A percentile compares a stretch with the other conserved stretches of the same genome.
Conservation (phyloP, 352 stramenopile species). For the Phytophthora pluvialis region DNA sequence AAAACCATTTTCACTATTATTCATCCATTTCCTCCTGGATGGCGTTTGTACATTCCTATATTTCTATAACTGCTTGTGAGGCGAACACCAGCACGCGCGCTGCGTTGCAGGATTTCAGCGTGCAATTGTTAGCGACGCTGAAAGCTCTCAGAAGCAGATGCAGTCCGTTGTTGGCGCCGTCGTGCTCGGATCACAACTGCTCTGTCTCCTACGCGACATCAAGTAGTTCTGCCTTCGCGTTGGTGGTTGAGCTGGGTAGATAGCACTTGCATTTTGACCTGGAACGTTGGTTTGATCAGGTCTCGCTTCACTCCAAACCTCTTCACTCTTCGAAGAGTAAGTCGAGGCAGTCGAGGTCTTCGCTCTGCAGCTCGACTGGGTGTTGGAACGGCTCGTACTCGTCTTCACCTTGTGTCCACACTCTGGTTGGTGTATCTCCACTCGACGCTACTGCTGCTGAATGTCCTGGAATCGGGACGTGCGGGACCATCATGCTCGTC, state of each 20-base stretch:
- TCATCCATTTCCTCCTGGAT: neutral
- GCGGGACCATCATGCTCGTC: slow-evolving; percentile 5
- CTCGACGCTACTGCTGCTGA: neutral
- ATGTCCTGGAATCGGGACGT: slow-evolving; percentile 8
- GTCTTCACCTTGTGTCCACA: slow-evolving; percentile 19
- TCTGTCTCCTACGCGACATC: too few relatives aligned
- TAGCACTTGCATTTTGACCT: too few relatives aligned
- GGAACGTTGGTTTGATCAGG: too few relatives aligned
- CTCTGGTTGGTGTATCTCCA: neutral
- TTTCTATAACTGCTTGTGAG: neutral
- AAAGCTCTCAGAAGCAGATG: neutral
- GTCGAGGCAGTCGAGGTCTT: slow-evolving; percentile 48
- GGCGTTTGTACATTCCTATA: neutral
- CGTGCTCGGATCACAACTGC: too few relatives aligned
- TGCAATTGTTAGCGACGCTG: neutral
- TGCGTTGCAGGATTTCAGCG: neutral
- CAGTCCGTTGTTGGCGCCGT: neutral
- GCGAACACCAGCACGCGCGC: neutral
- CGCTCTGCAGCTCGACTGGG: slow-evolving; percentile 43
- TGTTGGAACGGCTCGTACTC: slow-evolving; percentile 50
- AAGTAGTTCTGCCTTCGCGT: neutral
- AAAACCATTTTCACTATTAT: neutral
- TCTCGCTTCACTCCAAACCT: neutral
- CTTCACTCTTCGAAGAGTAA: slow-evolving; percentile 34
- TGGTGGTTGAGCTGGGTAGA: neutral